phyloP scores from a whole-genome alignment of 2,329 filamentous ascomycete genomes.

The Penicillium sp. region DNA sequence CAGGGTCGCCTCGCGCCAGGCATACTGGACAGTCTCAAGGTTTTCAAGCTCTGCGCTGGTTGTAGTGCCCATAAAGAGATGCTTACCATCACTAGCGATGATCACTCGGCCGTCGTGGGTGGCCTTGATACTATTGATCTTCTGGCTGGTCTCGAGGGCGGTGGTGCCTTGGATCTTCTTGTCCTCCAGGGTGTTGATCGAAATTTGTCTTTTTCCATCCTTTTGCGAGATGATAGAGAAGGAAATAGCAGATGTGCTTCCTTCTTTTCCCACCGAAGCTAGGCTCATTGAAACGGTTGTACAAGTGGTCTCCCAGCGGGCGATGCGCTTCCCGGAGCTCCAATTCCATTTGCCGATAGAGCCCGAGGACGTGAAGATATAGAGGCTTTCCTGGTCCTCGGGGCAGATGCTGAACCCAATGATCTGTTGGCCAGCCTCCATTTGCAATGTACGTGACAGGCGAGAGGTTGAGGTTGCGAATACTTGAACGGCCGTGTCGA shows the following conservation, averaged over 20 bases:
- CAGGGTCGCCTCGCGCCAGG: conserved; percentile 55
- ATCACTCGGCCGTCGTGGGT: conserved; percentile 35
- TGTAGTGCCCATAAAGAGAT: conserved; percentile 61
- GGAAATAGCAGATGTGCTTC: conserved; percentile 37
- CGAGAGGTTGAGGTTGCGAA: conserved; percentile 81
- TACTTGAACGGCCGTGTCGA: conserved; percentile 72
- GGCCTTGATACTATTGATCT: conserved; percentile 33
- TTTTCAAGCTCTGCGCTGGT: conserved; percentile 34
- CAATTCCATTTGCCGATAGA: conserved; percentile 60
- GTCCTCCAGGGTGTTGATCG: conserved; percentile 22
- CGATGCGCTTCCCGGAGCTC: conserved; percentile 48
- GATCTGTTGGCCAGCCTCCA: conserved; percentile 51
- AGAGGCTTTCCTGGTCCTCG: conserved; percentile 52
- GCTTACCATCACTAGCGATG: conserved; percentile 42
- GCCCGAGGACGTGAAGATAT: conserved; percentile 54
- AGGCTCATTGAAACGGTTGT: conserved; percentile 37
- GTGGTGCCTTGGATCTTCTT: conserved; percentile 24
- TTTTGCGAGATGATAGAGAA: conserved; percentile 38
- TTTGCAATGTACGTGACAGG: conserved; percentile 68
- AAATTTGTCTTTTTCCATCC: conserved; percentile 41
- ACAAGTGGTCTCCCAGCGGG: conserved; percentile 45
- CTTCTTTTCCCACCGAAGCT: conserved; percentile 24
- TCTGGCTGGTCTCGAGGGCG: conserved; percentile 32
- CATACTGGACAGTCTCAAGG: conserved; percentile 45
- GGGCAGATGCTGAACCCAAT: conserved; percentile 55